phyloP scores from a whole-genome alignment of 768 basidiomycete genomes.

The Pleurotus platypus region DNA sequence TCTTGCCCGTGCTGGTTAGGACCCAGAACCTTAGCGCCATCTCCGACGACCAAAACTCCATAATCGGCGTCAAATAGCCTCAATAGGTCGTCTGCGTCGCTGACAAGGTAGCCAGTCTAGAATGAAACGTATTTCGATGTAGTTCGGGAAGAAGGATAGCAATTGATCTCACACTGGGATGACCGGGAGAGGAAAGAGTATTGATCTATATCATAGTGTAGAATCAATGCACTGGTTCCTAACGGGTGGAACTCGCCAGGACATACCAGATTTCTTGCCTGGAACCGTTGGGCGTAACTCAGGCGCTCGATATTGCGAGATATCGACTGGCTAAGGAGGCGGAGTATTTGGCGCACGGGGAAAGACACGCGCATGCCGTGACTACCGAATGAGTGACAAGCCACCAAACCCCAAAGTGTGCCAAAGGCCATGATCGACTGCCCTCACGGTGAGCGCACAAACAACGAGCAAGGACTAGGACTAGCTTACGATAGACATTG shows the following conservation, averaged over 20 bases:
- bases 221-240: neutral
- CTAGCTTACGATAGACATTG: slow-evolving; percentile 74
- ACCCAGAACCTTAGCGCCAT: slow-evolving; percentile 70
- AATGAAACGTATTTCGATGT: neutral
- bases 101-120: slow-evolving; percentile 72
- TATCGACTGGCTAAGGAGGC: slow-evolving; percentile 75
- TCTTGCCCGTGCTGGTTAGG: slow-evolving; percentile 73
- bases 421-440: slow-evolving; percentile 81
- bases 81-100: slow-evolving; percentile 76
- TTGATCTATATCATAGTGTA: slow-evolving; percentile 49
- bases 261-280: slow-evolving; percentile 72
- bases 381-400: slow-evolving; percentile 73
- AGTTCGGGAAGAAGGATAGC: neutral
- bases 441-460: no score
- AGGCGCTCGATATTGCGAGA: slow-evolving; percentile 77
- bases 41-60: slow-evolving; percentile 67
- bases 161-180: slow-evolving; percentile 38
- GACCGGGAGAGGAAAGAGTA: slow-evolving; percentile 59
- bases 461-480: no score
- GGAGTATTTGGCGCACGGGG: slow-evolving; percentile 78
- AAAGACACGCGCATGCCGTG: slow-evolving; percentile 85
- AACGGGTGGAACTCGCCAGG: neutral
- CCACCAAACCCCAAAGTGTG: slow-evolving; percentile 75
- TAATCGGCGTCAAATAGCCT: slow-evolving; percentile 76
- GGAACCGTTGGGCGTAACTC: slow-evolving; percentile 71